Conservation (phyloP, 176 grass and related monocot genomes). For the Stipa capillata region DNA sequence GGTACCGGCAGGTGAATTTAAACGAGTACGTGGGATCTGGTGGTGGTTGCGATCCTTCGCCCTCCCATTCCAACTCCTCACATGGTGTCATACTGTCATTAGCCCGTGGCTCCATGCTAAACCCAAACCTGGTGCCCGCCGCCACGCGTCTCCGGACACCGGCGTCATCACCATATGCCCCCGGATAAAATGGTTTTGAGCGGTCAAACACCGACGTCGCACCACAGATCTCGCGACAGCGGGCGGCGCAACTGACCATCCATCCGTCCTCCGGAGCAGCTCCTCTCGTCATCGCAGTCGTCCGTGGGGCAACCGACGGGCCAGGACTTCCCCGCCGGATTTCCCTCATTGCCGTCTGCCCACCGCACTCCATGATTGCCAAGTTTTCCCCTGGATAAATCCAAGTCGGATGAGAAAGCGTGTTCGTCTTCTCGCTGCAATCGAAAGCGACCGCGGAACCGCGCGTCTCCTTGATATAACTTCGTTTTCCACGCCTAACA, state of each 20-base stretch:
- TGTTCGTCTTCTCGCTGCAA: background rate
- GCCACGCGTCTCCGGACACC: background rate
- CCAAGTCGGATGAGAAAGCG: slow-evolving; percentile 25
- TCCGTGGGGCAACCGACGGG: background rate
- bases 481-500: background rate
- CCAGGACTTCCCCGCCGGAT: background rate
- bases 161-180: background rate
- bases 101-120: background rate
- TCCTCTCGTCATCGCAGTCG: background rate
- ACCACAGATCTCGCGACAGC: background rate
- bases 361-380: background rate
- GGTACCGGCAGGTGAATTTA: background rate
- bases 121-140: background rate
- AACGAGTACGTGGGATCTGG: background rate
- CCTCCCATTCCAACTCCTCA: background rate
- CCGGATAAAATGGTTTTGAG: background rate
- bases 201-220: slow-evolving; percentile 12
- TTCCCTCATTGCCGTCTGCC: background rate
- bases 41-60: background rate
- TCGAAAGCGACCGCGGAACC: slow-evolving; percentile 9
- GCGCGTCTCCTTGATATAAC: background rate
- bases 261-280: background rate
- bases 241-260: background rate
- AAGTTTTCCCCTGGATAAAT: background rate
- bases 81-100: background rate